Evolutionary conservation across 164 flowering plant genomes (phyloP), one percentile per base, ranked within the genome.

Genomic region (Hamamelis virginiana): DNA sequence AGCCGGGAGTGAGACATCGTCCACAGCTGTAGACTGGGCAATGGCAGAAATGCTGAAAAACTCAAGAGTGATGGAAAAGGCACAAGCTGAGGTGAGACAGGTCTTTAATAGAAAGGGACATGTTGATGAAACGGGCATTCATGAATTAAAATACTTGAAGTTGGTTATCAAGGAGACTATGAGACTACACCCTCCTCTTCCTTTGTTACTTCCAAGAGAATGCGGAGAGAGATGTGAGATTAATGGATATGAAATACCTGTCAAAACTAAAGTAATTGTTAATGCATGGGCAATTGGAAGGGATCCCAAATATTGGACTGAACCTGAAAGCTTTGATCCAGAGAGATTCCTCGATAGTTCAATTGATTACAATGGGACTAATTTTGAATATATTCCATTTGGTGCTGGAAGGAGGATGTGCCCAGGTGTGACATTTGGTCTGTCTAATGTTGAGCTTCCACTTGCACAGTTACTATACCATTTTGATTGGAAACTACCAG

Each of bases 331-430:
- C 5, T 82, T 82, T 52, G 9, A 53, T 1, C 83, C 83, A 9
- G 83, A 82, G 57, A 77, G 81, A 33, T 82, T 80, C 21, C 9
- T 28, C 1, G 71, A 67, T 16, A 50, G 56, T 56, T 22, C 72
- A 33, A 21, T 75, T 9, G 81, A 76, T 9, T 78, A 47, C 45
- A 81, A 69, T 44, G 81, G 81, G 9, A 44, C 74, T 15, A 46
- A 75, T 50, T 76, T 73, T 53, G 71, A 76, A 11, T 69, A 23
- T 8, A 74, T 78, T 22, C 84, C 84, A 56, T 78, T 81, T 59
- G 82, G 84, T 16, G 75, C 75, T 18, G 84, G 84, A 9, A 74
- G 84, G 61, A 76, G 84, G 47, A 72, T 77, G 11, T 80, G 85
- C 18, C 85, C 86, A 9, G 84, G 84, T 0, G 66, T 80, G 5